Percentiles rank a stretch among this genome's conserved stretches.
These are phyloP conservation scores for Eucalyptus lansdowneana DNA, from an alignment of 345 rosid genomes.

Conservation along the genomic window DNA sequence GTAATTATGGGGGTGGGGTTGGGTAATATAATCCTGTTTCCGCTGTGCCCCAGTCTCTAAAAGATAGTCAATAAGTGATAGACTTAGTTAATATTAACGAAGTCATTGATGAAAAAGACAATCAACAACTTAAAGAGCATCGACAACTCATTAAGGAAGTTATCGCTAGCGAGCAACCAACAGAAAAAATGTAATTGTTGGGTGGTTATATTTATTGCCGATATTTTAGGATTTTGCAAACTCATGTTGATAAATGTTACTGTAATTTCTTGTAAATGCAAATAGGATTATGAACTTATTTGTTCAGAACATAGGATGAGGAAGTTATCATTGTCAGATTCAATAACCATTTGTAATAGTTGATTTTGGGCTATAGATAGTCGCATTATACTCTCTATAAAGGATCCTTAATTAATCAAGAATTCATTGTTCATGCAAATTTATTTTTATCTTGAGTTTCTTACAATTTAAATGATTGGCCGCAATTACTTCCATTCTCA, in stretches of 20 bases:
- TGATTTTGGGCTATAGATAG: neutral
- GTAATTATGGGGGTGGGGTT: neutral
- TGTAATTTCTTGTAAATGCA: neutral
- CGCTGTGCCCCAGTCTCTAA: neutral
- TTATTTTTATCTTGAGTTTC: neutral
- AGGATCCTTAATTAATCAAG: neutral
- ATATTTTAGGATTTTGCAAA: neutral
- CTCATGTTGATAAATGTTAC: neutral
- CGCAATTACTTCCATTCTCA: neutral
- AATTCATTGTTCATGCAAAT: neutral
- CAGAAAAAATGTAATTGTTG: neutral
- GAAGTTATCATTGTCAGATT: neutral
- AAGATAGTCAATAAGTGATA: neutral
- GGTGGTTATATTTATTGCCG: neutral
- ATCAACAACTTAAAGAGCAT: neutral
- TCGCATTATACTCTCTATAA: neutral
- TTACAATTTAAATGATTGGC: neutral
- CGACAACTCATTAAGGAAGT: neutral
- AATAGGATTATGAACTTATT: neutral
- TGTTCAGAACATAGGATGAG: neutral
- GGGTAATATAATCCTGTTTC: neutral
- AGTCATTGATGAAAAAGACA: neutral
- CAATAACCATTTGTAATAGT: neutral
- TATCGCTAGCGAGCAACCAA: no score
- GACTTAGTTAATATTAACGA: no score